These are phyloP conservation scores for Epichloe gansuensis DNA, from an alignment of 2,329 filamentous ascomycete species.

Conservation along the genomic window DNA sequence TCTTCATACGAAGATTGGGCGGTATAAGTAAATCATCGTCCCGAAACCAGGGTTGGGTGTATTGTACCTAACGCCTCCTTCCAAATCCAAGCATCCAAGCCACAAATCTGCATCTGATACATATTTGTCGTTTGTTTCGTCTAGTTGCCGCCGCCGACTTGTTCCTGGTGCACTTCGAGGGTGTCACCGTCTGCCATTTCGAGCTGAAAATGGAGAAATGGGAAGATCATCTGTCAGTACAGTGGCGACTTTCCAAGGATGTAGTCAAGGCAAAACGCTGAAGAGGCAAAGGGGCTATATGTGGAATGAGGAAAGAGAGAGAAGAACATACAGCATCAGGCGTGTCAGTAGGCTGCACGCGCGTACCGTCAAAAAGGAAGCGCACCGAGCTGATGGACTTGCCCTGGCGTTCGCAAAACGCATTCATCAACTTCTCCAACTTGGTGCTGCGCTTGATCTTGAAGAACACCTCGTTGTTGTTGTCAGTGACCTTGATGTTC, in stretches of 20 bases:
- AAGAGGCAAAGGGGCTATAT: not conserved
- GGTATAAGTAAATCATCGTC: too few relatives aligned
- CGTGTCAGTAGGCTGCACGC: constrained; percentile 79
- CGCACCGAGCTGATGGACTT: constrained; percentile 76
- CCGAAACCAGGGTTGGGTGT: not conserved
- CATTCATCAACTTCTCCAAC: constrained; percentile 95
- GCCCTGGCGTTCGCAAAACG: constrained; percentile 92
- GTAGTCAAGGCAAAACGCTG: not conserved
- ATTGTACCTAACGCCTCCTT: constrained; percentile 5
- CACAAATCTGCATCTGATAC: not conserved
- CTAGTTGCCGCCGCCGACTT: constrained; percentile 61
- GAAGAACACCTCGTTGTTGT: constrained; percentile 99
- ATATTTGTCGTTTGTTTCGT: not conserved
- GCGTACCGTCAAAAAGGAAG: constrained; percentile 91
- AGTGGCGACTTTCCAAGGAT: not conserved
- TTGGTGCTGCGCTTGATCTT: constrained; percentile 98
- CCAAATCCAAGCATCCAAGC: constrained; percentile 2
- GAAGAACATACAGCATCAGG: constrained; percentile 68
- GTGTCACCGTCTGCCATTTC: constrained; percentile 96
- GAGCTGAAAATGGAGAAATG: constrained; percentile 46
- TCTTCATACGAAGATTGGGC: too few relatives aligned
- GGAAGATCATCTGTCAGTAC: not conserved
- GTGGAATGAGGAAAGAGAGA: not conserved
- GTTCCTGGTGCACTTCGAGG: constrained; percentile 94
- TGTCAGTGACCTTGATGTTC: constrained; percentile 98